Percentiles rank a stretch among this genome's conserved stretches.
Evolutionary conservation across 2,329 filamentous ascomycete genomes (phyloP).

Genomic region (Samsoniella hepiali): DNA sequence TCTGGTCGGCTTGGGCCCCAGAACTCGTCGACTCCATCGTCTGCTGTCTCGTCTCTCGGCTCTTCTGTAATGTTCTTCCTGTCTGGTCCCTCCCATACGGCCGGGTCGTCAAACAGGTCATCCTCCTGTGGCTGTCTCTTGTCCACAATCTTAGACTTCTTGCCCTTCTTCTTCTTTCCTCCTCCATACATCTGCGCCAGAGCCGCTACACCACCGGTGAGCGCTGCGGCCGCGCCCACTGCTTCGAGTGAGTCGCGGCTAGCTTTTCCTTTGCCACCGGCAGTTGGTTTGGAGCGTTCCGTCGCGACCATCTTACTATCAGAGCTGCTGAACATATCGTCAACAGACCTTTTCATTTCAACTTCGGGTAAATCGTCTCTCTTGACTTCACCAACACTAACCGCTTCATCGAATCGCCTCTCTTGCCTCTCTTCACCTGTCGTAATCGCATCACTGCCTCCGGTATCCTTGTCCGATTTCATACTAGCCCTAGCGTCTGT

Average conservation of each 20-base stretch:
- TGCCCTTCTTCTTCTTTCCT: constrained; percentile 32
- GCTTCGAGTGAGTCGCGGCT: constrained; percentile 14
- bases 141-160: constrained; percentile 40
- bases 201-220: constrained; percentile 32
- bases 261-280: not conserved
- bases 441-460: constrained; percentile 21
- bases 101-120: constrained; percentile 44
- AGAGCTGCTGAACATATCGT: constrained; percentile 17
- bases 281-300: not conserved
- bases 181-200: constrained; percentile 35
- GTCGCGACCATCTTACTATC: constrained; percentile 9
- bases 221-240: constrained; percentile 27
- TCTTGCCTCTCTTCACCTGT: constrained; percentile 18
- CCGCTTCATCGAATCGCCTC: constrained; percentile 17
- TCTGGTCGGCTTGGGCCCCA: constrained; percentile 27
- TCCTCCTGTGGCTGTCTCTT: constrained; percentile 38
- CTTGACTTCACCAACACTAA: constrained; percentile 19
- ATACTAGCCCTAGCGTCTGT: constrained; percentile 13
- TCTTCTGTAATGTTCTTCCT: constrained; percentile 32
- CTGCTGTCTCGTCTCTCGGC: constrained; percentile 20
- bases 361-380: constrained; percentile 16
- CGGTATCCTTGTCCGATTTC: constrained; percentile 24
- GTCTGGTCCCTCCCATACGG: constrained; percentile 43
- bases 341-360: constrained; percentile 19
- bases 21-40: constrained; percentile 30